Percentiles rank a stretch among this genome's conserved stretches.
Conservation (phyloP, 148 eudicot genomes). For the Vaccinium macrocarpon region DNA sequence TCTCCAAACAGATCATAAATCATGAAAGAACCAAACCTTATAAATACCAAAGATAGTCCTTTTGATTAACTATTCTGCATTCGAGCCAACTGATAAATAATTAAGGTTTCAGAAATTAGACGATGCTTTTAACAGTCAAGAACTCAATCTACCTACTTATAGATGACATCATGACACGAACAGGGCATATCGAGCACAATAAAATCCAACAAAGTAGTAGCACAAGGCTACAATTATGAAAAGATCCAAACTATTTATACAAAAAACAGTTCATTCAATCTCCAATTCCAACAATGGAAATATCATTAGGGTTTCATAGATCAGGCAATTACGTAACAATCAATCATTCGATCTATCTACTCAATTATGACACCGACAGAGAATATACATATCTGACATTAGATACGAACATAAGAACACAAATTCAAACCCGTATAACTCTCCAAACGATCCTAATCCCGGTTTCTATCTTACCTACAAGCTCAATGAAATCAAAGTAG, state of each 20-base stretch:
- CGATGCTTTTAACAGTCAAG: not conserved
- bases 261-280: not conserved
- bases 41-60: not conserved
- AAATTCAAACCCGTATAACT: too few species aligned
- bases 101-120: not conserved
- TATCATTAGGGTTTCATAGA: not conserved
- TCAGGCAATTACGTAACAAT: slow-evolving; percentile 7
- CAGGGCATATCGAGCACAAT: not conserved
- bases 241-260: not conserved
- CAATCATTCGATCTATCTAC: not conserved
- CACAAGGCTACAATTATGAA: not conserved
- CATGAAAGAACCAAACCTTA: not conserved
- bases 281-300: not conserved
- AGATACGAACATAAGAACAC: not conserved
- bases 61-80: not conserved
- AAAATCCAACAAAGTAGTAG: not conserved
- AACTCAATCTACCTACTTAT: not conserved
- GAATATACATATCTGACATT: not conserved
- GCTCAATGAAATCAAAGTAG: too few species aligned
- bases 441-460: too few species aligned
- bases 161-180: not conserved
- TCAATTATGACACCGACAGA: not conserved
- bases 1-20: not conserved
- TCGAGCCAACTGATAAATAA: not conserved
- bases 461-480: too few species aligned